These are phyloP conservation scores for Fusarium pseudonygamai DNA, from an alignment of 2,329 filamentous ascomycete species.

Conservation along the genomic window DNA sequence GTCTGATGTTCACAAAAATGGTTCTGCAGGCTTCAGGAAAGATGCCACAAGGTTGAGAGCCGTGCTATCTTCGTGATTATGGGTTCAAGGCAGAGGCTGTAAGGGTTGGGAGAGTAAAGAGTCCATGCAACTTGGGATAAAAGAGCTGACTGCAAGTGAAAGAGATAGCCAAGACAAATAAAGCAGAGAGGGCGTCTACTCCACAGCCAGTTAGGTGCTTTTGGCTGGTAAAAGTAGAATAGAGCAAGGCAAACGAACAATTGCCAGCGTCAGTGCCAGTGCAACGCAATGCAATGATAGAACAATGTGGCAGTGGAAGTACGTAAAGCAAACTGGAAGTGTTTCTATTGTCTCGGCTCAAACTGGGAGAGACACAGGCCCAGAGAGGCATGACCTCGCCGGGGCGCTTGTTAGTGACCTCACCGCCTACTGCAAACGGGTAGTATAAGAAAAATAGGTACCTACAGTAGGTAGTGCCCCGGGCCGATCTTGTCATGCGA, in stretches of 20 bases:
- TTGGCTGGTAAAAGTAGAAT: not conserved
- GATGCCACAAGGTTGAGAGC: not conserved
- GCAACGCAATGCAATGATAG: not conserved
- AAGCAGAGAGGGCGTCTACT: not conserved
- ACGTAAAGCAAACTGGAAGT: not conserved
- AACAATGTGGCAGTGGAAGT: not conserved
- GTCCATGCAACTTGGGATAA: conserved; percentile 14
- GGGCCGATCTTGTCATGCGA: conserved; percentile 9
- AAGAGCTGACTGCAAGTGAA: conserved; percentile 16
- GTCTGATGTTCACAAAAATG: not conserved
- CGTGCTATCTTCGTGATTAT: conserved; percentile 4
- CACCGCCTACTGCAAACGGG: conserved; percentile 40
- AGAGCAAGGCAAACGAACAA: not conserved
- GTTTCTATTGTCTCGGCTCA: conserved; percentile 28
- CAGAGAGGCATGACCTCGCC: conserved; percentile 36
- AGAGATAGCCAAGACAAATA: not conserved
- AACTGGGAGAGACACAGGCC: conserved; percentile 14
- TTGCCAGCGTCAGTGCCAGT: not conserved
- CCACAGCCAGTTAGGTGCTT: not conserved
- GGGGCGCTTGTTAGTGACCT: conserved; percentile 21
- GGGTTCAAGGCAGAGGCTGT: conserved; percentile 1
- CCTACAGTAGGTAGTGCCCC: too few relatives aligned
- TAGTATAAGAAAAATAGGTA: conserved; percentile 5
- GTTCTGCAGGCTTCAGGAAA: not conserved
- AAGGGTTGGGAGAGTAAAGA: conserved; percentile 24